Evolutionary conservation across 345 rosid species (phyloP).

Genomic region (Euclidium syriacum): DNA sequence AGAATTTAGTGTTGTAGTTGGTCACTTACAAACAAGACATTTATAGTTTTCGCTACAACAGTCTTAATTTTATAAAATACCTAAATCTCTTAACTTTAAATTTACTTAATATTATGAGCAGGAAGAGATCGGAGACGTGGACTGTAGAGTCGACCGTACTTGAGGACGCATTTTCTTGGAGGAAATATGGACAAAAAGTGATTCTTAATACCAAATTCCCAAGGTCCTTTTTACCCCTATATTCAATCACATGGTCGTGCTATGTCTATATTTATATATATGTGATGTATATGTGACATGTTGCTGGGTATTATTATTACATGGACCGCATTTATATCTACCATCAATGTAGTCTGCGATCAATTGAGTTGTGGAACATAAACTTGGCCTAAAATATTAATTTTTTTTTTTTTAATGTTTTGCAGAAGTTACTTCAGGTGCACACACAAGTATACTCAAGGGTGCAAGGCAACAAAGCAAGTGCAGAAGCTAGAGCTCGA

Average conservation of each 20-base stretch:
- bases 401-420: not conserved
- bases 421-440: constrained; percentile 85
- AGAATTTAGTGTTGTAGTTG: not conserved
- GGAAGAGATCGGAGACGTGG: constrained; percentile 44
- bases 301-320: not conserved
- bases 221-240: constrained; percentile 40
- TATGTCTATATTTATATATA: not conserved
- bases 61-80: not conserved
- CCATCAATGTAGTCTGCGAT: not conserved
- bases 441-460: constrained; percentile 61
- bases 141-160: constrained; percentile 23
- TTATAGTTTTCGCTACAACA: constrained; percentile 8
- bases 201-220: constrained; percentile 64
- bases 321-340: constrained; percentile 18
- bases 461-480: constrained; percentile 76
- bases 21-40: not conserved
- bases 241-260: not conserved
- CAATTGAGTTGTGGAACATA: constrained; percentile 2
- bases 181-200: constrained; percentile 84
- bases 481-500: constrained; percentile 60
- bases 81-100: not conserved
- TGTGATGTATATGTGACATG: constrained; percentile 9
- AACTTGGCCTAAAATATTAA: not conserved
- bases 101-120: constrained; percentile 27
- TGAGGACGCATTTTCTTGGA: constrained; percentile 72